Conservation (phyloP, 331 rosid species). For the Acacia concinna region DNA sequence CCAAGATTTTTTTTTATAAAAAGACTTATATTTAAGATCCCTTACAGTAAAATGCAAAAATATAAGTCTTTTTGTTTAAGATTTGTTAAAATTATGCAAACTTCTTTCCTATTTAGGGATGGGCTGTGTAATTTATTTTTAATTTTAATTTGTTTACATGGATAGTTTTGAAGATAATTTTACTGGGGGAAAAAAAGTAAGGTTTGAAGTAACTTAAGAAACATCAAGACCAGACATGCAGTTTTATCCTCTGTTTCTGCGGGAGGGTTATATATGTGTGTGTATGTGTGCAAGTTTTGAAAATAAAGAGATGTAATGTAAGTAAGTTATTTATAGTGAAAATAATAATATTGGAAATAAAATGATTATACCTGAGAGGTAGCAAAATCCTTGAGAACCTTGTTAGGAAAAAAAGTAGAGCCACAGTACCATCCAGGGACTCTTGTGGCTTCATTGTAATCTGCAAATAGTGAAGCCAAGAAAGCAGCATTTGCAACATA, state of each 20-base stretch:
- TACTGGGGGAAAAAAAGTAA: too few species aligned
- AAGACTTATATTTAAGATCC: too few species aligned
- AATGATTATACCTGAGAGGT: constrained; percentile 58
- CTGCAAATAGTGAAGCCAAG: constrained; percentile 58
- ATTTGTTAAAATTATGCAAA: neutral
- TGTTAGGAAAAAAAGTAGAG: constrained; percentile 27
- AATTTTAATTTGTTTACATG: too few species aligned
- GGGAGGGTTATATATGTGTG: too few species aligned
- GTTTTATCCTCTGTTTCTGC: neutral
- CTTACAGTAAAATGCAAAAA: too few species aligned
- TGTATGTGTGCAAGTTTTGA: accelerated
- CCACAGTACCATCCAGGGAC: constrained; percentile 70
- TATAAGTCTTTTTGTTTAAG: too few species aligned
- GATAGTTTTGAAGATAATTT: neutral
- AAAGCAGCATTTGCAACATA: constrained; percentile 72
- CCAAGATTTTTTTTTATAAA: too few species aligned
- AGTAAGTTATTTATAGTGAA: neutral
- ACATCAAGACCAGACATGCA: neutral
- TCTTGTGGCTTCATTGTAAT: constrained; percentile 47
- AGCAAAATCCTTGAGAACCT: constrained; percentile 51
- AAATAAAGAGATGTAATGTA: too few species aligned
- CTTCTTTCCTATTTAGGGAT: neutral
- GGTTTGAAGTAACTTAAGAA: neutral
- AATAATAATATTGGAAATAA: neutral
- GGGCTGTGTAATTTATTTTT: neutral